Evolutionary conservation across 345 rosid genomes (phyloP), one percentile per base, ranked within the genome.

Genomic region (Conringia planisiliqua): DNA sequence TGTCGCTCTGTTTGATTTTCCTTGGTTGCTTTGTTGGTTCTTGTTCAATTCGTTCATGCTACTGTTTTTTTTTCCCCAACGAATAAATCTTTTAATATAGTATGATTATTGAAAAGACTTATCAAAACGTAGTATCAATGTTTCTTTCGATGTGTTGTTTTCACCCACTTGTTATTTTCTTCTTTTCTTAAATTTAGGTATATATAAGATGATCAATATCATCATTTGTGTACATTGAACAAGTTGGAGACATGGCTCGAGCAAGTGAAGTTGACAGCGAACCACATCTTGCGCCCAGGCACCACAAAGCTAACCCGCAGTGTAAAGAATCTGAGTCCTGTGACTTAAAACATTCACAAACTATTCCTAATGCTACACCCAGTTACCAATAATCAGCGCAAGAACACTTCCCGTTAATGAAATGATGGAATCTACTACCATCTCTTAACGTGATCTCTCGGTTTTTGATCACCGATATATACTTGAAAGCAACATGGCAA

Each of bases 401-500:
- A 33, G 92, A 92, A 78, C 98, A 92, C 69, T 80, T 80, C 16
- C 92, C 93, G 20, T 84, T 57, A 40, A 73, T 78, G 82, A 92
- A 90, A 83, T 90, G 96, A 74, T 92, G 96, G 79, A 92, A 92
- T 80, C 98, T 82, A 74, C 91, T 92, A 10, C 78, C 82, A 81
- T 92, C 96, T 73, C 91, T 81, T 6, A 90, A 87, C 13, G 87
- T 79, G 65, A 89, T 90, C 72, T 89, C 86, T 71, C 93, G 77
- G 60, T 82, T 77, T 57, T 83, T 85, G 22, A 90, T 80, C 68
- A 81, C 77, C 3, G 95, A 89, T 77, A 90, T 85, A 68, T 79
- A 79, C 80, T 87, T 93, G 59, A 89, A 75, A 38, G 93, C 97
- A 42, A 78, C 81, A 74, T 87, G 95, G 60, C 97, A 93, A 76